A percentile compares a stretch with the other conserved stretches of the same genome.
phyloP scores from a whole-genome alignment of 2,329 filamentous ascomycete species.

The Xylogone sp. region DNA sequence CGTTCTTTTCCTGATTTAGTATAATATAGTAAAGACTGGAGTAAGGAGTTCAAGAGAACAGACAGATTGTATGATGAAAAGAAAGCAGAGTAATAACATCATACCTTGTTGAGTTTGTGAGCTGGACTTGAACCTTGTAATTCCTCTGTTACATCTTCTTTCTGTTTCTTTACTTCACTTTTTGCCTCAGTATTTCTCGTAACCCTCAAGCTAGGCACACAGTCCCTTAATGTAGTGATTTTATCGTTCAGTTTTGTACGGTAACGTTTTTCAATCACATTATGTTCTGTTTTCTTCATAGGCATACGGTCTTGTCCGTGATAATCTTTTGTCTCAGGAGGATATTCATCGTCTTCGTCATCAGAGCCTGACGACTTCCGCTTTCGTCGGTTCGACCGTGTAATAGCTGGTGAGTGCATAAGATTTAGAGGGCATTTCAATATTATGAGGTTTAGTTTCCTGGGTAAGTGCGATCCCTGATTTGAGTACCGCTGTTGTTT shows the following conservation, averaged over 20 bases:
- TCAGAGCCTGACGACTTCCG: constrained; percentile 30
- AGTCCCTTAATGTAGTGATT: constrained; percentile 70
- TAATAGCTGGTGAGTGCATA: constrained; percentile 37
- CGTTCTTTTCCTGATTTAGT: too few species aligned
- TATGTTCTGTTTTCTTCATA: constrained; percentile 75
- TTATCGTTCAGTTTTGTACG: constrained; percentile 82
- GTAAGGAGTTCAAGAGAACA: too few species aligned
- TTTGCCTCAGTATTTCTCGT: constrained; percentile 29
- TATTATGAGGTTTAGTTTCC: constrained; percentile 35
- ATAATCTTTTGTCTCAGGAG: constrained; percentile 1
- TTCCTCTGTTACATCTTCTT: constrained; percentile 50
- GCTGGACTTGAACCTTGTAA: constrained; percentile 57
- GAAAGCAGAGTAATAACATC: not conserved
- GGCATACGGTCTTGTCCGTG: constrained; percentile 31
- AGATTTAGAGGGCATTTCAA: constrained; percentile 28
- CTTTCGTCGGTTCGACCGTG: constrained; percentile 47
- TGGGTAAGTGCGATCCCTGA: not conserved
- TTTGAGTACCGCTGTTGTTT: constrained; percentile 11
- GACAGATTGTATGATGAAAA: not conserved
- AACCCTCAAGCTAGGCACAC: constrained; percentile 64
- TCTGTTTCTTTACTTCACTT: constrained; percentile 34
- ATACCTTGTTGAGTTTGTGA: constrained; percentile 66
- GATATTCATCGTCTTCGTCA: constrained; percentile 17
- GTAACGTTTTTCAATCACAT: constrained; percentile 83
- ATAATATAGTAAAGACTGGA: too few species aligned